A percentile compares a stretch with the other conserved stretches of the same genome.
Evolutionary conservation across 805 yeast species (phyloP).

Genomic region (Candida takata): DNA sequence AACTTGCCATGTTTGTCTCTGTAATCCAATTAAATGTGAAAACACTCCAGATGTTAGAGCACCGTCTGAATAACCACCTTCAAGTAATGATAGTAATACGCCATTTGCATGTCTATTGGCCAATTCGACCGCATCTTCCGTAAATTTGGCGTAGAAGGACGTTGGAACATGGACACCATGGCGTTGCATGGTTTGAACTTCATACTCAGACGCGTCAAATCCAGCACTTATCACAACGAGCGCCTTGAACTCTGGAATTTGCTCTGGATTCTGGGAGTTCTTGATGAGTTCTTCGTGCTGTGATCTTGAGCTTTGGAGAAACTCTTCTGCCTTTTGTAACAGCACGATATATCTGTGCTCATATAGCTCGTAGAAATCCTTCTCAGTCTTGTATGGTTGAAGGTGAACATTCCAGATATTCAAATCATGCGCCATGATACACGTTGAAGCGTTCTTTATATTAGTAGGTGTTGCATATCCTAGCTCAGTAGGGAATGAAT

Average conservation of each 20-base stretch:
- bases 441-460: conserved; percentile 69
- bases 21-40: conserved; percentile 70
- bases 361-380: conserved; percentile 60
- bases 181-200: conserved; percentile 77
- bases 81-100: conserved; percentile 59
- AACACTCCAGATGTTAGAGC: conserved; percentile 76
- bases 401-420: conserved; percentile 82
- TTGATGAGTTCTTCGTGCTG: conserved; percentile 27
- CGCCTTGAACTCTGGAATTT: conserved; percentile 37
- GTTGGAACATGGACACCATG: conserved; percentile 81
- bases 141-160: conserved; percentile 63
- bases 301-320: conserved; percentile 42
- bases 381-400: conserved; percentile 53
- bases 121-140: conserved; percentile 62
- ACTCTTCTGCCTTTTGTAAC: conserved; percentile 61
- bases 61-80: conserved; percentile 83
- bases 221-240: conserved; percentile 78
- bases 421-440: conserved; percentile 69
- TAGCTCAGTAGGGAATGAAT: conserved; percentile 77
- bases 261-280: conserved; percentile 14
- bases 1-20: conserved; percentile 47
- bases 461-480: conserved; percentile 70
- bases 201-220: conserved; percentile 81
- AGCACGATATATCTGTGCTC: conserved; percentile 52
- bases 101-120: conserved; percentile 59